Conservation (phyloP, 1,284 basidiomycete genomes). For the Wolfiporia cocos region DNA sequence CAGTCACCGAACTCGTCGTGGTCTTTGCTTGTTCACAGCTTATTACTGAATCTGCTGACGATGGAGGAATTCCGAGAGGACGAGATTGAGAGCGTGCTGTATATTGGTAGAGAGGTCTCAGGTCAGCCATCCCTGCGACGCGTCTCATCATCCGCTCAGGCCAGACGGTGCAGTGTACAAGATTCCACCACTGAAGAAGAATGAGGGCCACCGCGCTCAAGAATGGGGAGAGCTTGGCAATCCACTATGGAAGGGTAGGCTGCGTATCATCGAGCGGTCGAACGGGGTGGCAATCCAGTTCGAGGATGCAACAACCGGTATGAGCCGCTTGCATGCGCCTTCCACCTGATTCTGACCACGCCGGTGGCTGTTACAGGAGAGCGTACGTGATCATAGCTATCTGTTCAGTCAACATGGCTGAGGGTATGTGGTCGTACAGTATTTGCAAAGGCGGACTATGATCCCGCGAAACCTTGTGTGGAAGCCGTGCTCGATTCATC, state of each 20-base stretch:
- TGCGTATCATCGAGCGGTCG: constrained; percentile 76
- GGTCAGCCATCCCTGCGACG: constrained; percentile 34
- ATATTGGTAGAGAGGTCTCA: constrained; percentile 81
- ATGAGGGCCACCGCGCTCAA: constrained; percentile 81
- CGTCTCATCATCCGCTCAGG: constrained; percentile 9
- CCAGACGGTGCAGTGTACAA: constrained; percentile 54
- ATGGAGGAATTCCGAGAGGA: constrained; percentile 57
- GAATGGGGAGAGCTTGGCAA: constrained; percentile 81
- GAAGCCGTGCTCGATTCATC: constrained; percentile 96
- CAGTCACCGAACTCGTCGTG: background rate
- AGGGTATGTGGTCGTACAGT: too few species aligned
- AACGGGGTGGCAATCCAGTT: constrained; percentile 57
- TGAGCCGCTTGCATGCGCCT: constrained; percentile 16
- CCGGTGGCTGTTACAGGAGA: too few species aligned
- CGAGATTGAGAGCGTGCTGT: constrained; percentile 81
- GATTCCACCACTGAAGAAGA: constrained; percentile 77
- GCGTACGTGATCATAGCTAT: too few species aligned
- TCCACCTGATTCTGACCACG: background rate
- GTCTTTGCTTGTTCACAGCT: background rate
- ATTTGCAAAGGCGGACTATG: constrained; percentile 91
- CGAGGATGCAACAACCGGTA: constrained; percentile 75
- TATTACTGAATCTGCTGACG: constrained; percentile 2
- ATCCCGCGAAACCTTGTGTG: constrained; percentile 75
- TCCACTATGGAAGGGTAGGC: constrained; percentile 88
- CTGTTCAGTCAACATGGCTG: too few species aligned